Base-by-base conservation (phyloP, 2,329 filamentous ascomycete genomes). In the Phoma sp. region DNA sequence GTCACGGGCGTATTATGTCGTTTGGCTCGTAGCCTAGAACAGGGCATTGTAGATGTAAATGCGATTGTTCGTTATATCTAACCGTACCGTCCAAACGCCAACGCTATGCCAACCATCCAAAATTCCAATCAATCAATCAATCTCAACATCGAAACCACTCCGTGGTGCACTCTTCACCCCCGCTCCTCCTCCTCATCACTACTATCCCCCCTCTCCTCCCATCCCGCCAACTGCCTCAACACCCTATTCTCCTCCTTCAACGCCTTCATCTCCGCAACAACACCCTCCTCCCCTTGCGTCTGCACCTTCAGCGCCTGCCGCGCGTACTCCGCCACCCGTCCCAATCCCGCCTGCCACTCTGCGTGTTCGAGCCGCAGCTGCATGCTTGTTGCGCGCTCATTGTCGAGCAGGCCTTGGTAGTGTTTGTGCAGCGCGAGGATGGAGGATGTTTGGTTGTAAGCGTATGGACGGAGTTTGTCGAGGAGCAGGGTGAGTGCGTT, bases 241-340 rank as follows among this genome's bases (percentile, higher is more conserved):
- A 80, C 69, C 36, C 76, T 64, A 56, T 81, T 82, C 68, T 82
- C 80, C 59, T 79, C 76, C 56, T 76, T 80, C 49, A 81, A 52
- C 23, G 70, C 76, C 36, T 72, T 73, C 3, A 79, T 67, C 56
- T 74, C 73, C 28, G 71, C 67, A 54, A 72, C 67, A 47, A 75
- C 72, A 5, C 71, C 72, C 56, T 73, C 56, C 38, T 74, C 71
- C 1, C 56, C 66, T 26, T 79, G 76, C 2, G 69, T 73, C 55
- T 76, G 68, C 25, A 64, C 65, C 58, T 70, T 72, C 30, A 79
- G 52, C 38, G 79, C 77, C 11, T 60, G 54, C 20, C 78, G 65
- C 11, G 79, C 74, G 25, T 72, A 74, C 38, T 78, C 77, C 4
- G 76, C 77, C 20, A 81, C 70, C 4, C 78, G 62, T 7, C 73